Evolutionary conservation across 129 eudicot species (phyloP).

Genomic region (Saussurea involucrata): DNA sequence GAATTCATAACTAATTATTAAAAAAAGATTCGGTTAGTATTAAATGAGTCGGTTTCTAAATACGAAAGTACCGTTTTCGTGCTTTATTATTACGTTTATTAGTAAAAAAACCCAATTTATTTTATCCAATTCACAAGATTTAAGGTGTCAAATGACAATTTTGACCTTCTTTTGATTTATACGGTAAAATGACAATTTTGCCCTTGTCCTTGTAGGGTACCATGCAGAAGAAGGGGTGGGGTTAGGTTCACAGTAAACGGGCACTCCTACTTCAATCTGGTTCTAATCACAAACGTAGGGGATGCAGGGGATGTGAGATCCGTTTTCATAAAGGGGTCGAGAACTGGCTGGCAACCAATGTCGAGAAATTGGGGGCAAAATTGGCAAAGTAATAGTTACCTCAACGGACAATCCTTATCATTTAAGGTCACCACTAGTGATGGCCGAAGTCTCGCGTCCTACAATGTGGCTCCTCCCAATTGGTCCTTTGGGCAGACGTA

Average conservation of each 20-base stretch:
- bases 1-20: no score
- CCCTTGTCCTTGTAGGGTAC: conserved; percentile 49
- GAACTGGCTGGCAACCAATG: conserved; percentile 73
- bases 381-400: conserved; percentile 83
- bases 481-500: conserved; percentile 83
- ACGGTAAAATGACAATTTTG: not conserved
- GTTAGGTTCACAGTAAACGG: conserved; percentile 78
- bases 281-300: conserved; percentile 70
- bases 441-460: conserved; percentile 65
- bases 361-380: conserved; percentile 95
- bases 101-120: not conserved
- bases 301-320: conserved; percentile 77
- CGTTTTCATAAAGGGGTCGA: conserved; percentile 69
- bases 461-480: conserved; percentile 51
- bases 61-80: not conserved
- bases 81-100: not conserved
- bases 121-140: not conserved
- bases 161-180: not conserved
- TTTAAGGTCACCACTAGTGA: conserved; percentile 73
- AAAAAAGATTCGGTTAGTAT: no score
- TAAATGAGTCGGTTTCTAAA: not conserved
- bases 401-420: conserved; percentile 68
- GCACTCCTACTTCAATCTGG: conserved; percentile 79
- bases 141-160: not conserved
- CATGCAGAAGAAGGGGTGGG: conserved; percentile 75